Evolutionary conservation across 73 alveolate species (phyloP), one percentile per base, ranked within the genome.

Genomic region (Tetrahymena borealis): DNA sequence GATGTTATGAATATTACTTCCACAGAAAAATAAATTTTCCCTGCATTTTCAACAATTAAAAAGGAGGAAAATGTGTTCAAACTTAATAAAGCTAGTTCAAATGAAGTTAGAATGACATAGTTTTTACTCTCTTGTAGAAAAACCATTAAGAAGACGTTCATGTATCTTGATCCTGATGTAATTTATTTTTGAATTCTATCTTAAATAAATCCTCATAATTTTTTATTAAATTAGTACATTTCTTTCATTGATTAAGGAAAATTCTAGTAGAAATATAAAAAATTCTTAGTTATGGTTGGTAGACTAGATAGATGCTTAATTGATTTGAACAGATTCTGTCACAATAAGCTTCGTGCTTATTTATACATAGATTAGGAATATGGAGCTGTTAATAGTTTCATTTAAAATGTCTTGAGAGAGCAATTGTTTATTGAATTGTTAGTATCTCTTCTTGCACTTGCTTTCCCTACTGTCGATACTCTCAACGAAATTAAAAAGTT

Each of bases 31-130:
- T 40, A 79, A 8, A 85, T 90, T 33, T 38, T 92, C 38, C 95
- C 95, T 6, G 92, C 92, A 33, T 92, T 92, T 38, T 78, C 90
- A 12, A 42, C 90, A 24, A 41, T 78, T 28, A 92, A 92, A 39
- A 92, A 92, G 42, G 95, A 92, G 31, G 95, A 92, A 78, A 78
- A 92, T 92, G 95, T 92, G 28, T 92, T 92, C 32, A 92, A 92
- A 42, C 33, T 92, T 12, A 91, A 91, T 10, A 92, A 92, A 37
- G 95, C 95, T 7, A 92, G 90, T 78, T 92, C 90, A 20, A 92
- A 92, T 32, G 95, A 92, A 38, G 95, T 92, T 9, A 78, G 95
- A 78, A 92, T 92, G 95, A 92, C 95, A 1, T 60, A 93, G 20
- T 93, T 93, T 40, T 38, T 93, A 13, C 91, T 93, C n/a, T 79